Percentiles rank a stretch among this genome's conserved stretches.
phyloP scores from a whole-genome alignment of 176 grass and related monocot species.

The Oryza coarctata region DNA sequence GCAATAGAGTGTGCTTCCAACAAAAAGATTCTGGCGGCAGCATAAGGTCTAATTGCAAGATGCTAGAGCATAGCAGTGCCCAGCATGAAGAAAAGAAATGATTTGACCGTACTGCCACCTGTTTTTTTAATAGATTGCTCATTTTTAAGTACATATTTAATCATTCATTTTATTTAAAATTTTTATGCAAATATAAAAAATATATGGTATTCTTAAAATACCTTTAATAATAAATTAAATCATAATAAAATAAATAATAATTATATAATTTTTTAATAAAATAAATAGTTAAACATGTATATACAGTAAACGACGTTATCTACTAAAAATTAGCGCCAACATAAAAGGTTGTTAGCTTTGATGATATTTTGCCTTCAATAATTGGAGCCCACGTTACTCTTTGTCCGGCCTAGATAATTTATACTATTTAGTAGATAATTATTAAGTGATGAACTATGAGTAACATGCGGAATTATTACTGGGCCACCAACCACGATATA shows the following conservation, averaged over 20 bases:
- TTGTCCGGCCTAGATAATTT: neutral
- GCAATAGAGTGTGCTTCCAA: conserved; percentile 12
- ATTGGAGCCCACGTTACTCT: conserved; percentile 3
- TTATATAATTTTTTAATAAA: too few species aligned
- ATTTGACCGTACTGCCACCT: too few species aligned
- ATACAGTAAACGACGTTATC: too few species aligned
- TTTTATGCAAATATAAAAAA: too few species aligned
- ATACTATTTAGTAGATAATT: neutral
- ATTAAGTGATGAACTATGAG: neutral
- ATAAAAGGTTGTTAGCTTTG: conserved; percentile 22
- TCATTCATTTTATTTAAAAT: too few species aligned
- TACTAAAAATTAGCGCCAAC: too few species aligned
- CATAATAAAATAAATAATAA: too few species aligned
- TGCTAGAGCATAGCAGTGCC: neutral
- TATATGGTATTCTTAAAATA: too few species aligned
- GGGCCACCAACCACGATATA: neutral
- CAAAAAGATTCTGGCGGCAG: neutral
- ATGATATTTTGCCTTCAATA: neutral
- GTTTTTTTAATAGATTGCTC: too few species aligned
- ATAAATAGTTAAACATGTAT: too few species aligned
- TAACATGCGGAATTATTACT: neutral
- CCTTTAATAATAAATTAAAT: too few species aligned
- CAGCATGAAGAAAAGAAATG: conserved; percentile 4
- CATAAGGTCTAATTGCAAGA: neutral
- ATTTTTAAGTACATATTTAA: too few species aligned